These are phyloP conservation scores for Aureobasidium musti DNA, from an alignment of 2,329 filamentous ascomycete genomes.

Conservation along the genomic window DNA sequence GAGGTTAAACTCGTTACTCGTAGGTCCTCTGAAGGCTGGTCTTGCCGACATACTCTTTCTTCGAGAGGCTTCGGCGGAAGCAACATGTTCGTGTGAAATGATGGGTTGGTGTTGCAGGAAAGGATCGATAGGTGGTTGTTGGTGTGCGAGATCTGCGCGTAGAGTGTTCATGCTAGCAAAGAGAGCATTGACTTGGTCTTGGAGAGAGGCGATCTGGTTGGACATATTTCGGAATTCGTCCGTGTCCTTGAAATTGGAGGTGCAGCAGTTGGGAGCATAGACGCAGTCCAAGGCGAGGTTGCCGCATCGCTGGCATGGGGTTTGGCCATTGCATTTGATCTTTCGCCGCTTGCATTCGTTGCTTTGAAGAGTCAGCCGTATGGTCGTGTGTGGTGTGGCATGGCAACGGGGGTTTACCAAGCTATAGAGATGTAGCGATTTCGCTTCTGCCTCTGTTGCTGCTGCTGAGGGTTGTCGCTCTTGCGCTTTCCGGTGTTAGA, in stretches of 20 bases:
- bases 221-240: slow-evolving; percentile 86
- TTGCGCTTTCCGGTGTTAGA: slow-evolving; percentile 44
- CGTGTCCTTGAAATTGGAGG: slow-evolving; percentile 84
- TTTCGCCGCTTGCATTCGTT: slow-evolving; percentile 68
- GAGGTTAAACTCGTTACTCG: slow-evolving; percentile 80
- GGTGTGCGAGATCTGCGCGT: slow-evolving; percentile 52
- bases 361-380: slow-evolving; percentile 42
- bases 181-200: slow-evolving; percentile 80
- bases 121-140: slow-evolving; percentile 41
- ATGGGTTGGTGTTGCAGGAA: slow-evolving; percentile 37
- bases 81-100: not conserved
- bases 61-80: slow-evolving; percentile 31
- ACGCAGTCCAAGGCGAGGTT: slow-evolving; percentile 64
- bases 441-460: slow-evolving; percentile 55
- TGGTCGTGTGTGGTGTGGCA: not conserved
- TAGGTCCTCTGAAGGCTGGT: slow-evolving; percentile 77
- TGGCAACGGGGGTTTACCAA: slow-evolving; percentile 50
- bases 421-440: slow-evolving; percentile 69
- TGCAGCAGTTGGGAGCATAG: slow-evolving; percentile 68
- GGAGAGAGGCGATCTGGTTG: slow-evolving; percentile 69
- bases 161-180: slow-evolving; percentile 71
- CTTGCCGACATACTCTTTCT: slow-evolving; percentile 37
- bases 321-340: slow-evolving; percentile 68
- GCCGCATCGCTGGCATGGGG: slow-evolving; percentile 65
- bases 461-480: slow-evolving; percentile 43